Percentiles rank a stretch among this genome's conserved stretches.
phyloP scores from a whole-genome alignment of 2,329 filamentous ascomycete species.

The Fusarium nisikadoi region DNA sequence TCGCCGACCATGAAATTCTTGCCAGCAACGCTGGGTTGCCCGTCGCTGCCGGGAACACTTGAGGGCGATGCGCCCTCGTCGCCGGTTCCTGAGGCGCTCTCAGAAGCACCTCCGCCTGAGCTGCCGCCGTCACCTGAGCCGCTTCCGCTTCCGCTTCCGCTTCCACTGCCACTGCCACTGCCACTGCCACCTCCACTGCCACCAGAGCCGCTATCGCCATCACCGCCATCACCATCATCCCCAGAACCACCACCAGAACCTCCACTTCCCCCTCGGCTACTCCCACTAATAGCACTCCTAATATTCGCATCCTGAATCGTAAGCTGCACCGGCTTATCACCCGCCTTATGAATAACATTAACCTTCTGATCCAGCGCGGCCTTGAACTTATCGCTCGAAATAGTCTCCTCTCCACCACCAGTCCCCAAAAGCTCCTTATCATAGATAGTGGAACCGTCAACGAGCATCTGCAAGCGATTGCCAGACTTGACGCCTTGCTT shows the following conservation, averaged over 20 bases:
- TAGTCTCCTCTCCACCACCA: background rate
- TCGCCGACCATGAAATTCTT: background rate
- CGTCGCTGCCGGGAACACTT: too few relatives aligned
- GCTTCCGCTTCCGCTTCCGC: background rate
- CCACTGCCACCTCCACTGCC: background rate
- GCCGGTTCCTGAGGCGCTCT: background rate
- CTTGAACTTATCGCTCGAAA: conserved; percentile 4
- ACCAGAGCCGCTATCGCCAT: background rate
- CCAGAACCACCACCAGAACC: background rate
- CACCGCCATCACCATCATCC: background rate
- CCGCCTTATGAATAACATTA: conserved; percentile 1
- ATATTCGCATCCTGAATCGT: conserved; percentile 12
- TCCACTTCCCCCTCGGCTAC: background rate
- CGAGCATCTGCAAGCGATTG: conserved; percentile 1
- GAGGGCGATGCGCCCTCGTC: background rate
- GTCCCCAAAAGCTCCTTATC: background rate
- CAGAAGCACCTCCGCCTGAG: background rate
- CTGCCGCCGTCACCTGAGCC: background rate
- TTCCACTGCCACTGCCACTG: background rate
- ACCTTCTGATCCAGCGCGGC: conserved; percentile 15
- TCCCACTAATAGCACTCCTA: background rate
- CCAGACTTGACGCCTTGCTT: background rate
- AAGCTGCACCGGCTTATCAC: conserved; percentile 6
- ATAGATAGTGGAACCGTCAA: background rate
- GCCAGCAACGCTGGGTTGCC: background rate